Percentiles rank a stretch among this genome's conserved stretches.
Conservation (phyloP, 306 rosid species). For the Castanea sativa region DNA sequence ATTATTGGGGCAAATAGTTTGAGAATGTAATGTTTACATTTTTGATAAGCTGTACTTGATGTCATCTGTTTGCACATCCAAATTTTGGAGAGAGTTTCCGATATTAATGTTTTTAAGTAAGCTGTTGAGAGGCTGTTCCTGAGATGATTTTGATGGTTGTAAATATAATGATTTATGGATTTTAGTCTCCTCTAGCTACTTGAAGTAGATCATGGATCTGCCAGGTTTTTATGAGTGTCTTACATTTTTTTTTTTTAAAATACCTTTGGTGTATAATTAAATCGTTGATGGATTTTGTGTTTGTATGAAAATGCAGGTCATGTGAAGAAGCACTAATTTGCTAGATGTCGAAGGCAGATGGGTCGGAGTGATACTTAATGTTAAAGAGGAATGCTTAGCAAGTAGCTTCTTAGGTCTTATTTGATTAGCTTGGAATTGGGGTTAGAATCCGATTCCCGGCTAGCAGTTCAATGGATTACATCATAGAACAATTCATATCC, state of each 20-base stretch:
- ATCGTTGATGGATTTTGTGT: too few relatives aligned
- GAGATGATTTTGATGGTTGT: too few relatives aligned
- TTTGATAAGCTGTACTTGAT: too few relatives aligned
- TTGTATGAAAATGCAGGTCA: too few relatives aligned
- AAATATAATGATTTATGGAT: too few relatives aligned
- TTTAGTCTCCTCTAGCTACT: neutral
- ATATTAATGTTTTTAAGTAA: neutral
- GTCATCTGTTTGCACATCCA: neutral
- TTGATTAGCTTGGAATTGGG: neutral
- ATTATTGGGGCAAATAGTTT: too few relatives aligned
- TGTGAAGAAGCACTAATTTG: too few relatives aligned
- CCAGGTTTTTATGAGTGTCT: neutral
- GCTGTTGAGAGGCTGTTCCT: neutral
- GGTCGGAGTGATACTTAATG: neutral
- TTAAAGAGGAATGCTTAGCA: conserved; percentile 7
- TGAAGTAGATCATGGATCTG: neutral
- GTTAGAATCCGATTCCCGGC: too few relatives aligned
- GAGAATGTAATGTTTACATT: too few relatives aligned
- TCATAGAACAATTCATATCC: too few relatives aligned
- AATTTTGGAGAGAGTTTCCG: neutral
- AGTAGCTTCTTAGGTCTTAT: neutral
- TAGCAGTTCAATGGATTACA: too few relatives aligned
- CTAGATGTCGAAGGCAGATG: too few relatives aligned
- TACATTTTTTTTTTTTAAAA: neutral
- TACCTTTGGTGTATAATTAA: neutral